Evolutionary conservation across 176 grass and related monocot genomes (phyloP), one percentile per base, ranked within the genome.

Genomic region (Calamus simplicifolius): DNA sequence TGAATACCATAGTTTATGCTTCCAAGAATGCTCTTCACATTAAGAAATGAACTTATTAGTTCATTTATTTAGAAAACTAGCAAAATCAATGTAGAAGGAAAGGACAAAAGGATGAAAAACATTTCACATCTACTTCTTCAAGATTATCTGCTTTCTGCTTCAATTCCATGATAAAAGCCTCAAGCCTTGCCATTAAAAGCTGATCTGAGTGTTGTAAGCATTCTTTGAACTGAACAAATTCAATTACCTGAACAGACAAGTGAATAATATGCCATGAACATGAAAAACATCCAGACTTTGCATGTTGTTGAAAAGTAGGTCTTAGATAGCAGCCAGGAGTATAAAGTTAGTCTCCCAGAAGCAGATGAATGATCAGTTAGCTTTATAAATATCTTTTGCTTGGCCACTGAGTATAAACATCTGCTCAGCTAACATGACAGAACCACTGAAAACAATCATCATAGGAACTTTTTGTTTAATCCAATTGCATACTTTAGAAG

Each of bases 201-300:
- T 92, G 87, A 74, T 73, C 73, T 35, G 93, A 98, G 57, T 69
- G 62, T 79, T 80, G 69, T 76, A 92, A 74, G 50, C 79, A 82
- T 18, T 91, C 63, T 75, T 98, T 87, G 63, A 98, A 98, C 64
- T 74, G 73, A 59, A 98, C 87, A 71, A 98, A 92, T 70, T 98
- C 93, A 65, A 92, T 80, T 78, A 88, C 88, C 93, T 98, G 60
- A 74, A 69, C 18, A 74, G 79, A 19, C 75, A 63, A 16, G 21
- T 23, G 21, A 23, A 23, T 23, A 23, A 23, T 1, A 23, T 0
- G 21, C 21, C 21, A 23, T 23, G 21, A 23, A 23, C 21, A 23
- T 23, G 21, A 23, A 23, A 23, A 23, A 23, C 21, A 23, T 23
- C 21, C 21, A 23, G 0, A 1, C 21, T 23, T 23, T 23, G 21